phyloP scores from a whole-genome alignment of 1,284 basidiomycete species.

The Trichosporon sp. region DNA sequence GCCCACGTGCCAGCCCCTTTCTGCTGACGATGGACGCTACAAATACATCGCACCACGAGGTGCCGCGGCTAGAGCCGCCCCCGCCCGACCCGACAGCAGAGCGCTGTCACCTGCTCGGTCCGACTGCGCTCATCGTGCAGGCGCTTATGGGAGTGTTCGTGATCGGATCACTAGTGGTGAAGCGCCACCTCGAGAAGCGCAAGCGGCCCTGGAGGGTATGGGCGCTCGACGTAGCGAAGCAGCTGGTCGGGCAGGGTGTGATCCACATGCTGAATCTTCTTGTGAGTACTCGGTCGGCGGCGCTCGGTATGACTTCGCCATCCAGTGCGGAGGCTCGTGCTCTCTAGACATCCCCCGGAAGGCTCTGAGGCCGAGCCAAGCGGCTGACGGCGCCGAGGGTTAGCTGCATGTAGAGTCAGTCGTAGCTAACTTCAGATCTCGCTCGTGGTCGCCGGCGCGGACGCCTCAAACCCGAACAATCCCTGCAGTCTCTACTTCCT shows the following conservation, averaged over 20 bases:
- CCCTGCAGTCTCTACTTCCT: conserved; percentile 90
- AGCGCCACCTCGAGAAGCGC: conserved; percentile 76
- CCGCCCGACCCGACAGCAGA: conserved; percentile 50
- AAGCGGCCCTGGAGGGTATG: conserved; percentile 87
- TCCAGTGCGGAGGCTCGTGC: too few species aligned
- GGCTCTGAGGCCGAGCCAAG: too few species aligned
- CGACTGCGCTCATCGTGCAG: conserved; percentile 48
- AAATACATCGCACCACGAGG: neutral
- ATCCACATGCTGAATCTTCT: conserved; percentile 82
- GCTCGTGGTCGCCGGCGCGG: conserved; percentile 54
- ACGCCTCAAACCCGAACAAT: conserved; percentile 56
- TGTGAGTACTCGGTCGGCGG: conserved; percentile 47
- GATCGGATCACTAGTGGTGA: conserved; percentile 75
- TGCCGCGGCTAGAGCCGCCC: conserved; percentile 43
- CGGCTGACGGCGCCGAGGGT: too few species aligned
- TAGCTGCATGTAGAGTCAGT: too few species aligned
- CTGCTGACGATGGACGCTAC: conserved; percentile 1
- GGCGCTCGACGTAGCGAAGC: conserved; percentile 85
- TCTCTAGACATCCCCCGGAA: too few species aligned
- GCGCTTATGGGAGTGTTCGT: conserved; percentile 71
- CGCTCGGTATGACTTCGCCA: too few species aligned
- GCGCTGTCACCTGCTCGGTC: conserved; percentile 49
- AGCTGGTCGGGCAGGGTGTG: conserved; percentile 84
- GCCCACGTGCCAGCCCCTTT: too few species aligned
- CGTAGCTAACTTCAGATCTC: conserved; percentile 36